Evolutionary conservation across 345 rosid species (phyloP).

Genomic region (Bruguiera gymnorhiza): DNA sequence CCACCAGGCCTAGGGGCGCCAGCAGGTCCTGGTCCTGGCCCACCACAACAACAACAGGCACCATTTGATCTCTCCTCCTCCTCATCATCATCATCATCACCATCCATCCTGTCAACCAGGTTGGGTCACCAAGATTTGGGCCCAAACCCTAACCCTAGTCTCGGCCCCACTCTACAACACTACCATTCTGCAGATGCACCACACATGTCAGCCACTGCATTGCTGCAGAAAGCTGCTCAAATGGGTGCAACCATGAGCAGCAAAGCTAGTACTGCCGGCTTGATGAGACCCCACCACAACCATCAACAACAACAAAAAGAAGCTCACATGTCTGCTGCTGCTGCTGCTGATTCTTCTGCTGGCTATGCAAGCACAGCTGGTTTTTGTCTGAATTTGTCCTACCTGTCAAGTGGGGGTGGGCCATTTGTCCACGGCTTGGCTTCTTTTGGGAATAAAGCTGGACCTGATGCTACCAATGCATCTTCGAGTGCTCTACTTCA

Average conservation of each 20-base stretch:
- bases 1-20: slow-evolving; percentile 16
- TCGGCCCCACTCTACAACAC: slow-evolving; percentile 34
- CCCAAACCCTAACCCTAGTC: slow-evolving; percentile 61
- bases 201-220: slow-evolving; percentile 86
- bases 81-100: slow-evolving; percentile 2
- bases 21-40: slow-evolving; percentile 21
- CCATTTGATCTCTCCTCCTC: slow-evolving; percentile 10
- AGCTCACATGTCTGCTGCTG: slow-evolving; percentile 29
- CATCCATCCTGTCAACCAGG: slow-evolving; percentile 28
- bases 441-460: slow-evolving; percentile 33
- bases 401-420: slow-evolving; percentile 17
- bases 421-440: slow-evolving; percentile 19
- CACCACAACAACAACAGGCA: slow-evolving; percentile 20
- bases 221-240: slow-evolving; percentile 85
- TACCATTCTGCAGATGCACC: slow-evolving; percentile 30
- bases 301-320: slow-evolving; percentile 26
- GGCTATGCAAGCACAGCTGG: slow-evolving; percentile 19
- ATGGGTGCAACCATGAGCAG: slow-evolving; percentile 64
- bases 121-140: slow-evolving; percentile 23
- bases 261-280: slow-evolving; percentile 5
- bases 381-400: slow-evolving; percentile 47
- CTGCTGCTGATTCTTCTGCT: slow-evolving; percentile 22
- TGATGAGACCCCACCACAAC: slow-evolving; percentile 36
- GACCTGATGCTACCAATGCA: not conserved
- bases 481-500: slow-evolving; percentile 40